A percentile compares a stretch with the other conserved stretches of the same genome.
Conservation (phyloP, 2,329 filamentous ascomycete species). For the Cytospora piceae region DNA sequence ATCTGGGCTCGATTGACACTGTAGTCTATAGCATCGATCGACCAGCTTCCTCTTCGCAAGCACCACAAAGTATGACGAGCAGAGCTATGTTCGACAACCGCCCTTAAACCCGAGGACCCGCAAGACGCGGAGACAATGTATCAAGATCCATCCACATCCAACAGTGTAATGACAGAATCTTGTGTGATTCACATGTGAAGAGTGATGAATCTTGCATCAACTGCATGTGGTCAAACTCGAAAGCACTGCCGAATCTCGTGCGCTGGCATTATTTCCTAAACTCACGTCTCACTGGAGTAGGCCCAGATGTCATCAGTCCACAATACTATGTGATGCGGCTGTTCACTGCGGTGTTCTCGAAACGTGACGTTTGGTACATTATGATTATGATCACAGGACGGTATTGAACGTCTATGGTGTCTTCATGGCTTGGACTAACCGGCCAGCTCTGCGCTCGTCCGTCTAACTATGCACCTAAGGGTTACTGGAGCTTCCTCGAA, state of each 20-base stretch:
- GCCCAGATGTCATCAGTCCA: neutral
- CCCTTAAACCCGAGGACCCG: too few species aligned
- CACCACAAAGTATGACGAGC: too few species aligned
- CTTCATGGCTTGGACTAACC: neutral
- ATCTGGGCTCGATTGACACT: too few species aligned
- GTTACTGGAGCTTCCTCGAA: slow-evolving; percentile 33
- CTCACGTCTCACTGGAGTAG: slow-evolving; percentile 11
- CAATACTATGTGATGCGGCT: neutral
- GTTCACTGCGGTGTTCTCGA: neutral
- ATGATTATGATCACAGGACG: neutral
- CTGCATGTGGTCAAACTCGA: neutral
- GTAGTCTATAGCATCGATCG: neutral
- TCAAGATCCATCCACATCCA: neutral
- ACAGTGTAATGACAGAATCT: neutral
- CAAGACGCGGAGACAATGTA: neutral
- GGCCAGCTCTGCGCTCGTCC: neutral
- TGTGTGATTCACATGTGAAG: neutral
- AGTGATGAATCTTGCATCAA: neutral
- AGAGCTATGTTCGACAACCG: too few species aligned
- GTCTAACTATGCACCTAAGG: neutral
- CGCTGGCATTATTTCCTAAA: neutral
- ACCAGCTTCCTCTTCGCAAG: neutral
- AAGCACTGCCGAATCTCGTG: slow-evolving; percentile 12
- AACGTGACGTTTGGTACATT: neutral
- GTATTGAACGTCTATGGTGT: neutral